These are phyloP conservation scores for Xylaria scruposa DNA, from an alignment of 495 filamentous ascomycete genomes.

Conservation along the genomic window DNA sequence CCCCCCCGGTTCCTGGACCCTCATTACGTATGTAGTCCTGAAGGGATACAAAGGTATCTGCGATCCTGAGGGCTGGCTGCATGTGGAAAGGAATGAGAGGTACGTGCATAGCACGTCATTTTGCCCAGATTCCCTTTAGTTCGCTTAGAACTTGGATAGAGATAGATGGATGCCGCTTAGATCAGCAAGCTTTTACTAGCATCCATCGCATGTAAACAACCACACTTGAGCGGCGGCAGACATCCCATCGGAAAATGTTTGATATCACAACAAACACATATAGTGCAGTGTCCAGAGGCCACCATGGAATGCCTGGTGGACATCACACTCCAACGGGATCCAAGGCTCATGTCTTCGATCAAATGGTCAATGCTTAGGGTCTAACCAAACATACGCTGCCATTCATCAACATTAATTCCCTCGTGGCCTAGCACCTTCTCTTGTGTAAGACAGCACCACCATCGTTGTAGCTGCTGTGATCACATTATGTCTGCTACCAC, in stretches of 20 bases:
- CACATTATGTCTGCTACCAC: background rate
- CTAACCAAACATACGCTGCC: background rate
- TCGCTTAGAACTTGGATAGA: background rate
- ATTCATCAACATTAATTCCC: background rate
- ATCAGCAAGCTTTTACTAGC: background rate
- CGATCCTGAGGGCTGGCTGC: no score
- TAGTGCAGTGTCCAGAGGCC: background rate
- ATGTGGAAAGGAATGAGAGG: no score
- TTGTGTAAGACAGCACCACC: background rate
- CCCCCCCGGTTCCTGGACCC: no score
- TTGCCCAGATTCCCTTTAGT: no score
- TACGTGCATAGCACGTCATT: no score
- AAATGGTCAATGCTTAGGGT: background rate
- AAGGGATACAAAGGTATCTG: no score
- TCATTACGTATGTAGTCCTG: no score
- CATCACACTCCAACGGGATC: background rate
- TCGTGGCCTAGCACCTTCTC: background rate
- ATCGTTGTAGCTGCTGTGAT: background rate
- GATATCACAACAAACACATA: background rate
- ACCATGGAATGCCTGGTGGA: background rate
- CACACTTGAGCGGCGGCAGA: background rate
- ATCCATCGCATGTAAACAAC: background rate
- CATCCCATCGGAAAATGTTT: background rate
- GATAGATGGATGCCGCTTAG: background rate
- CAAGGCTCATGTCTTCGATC: background rate